Conservation (phyloP, 257 asterid species). For the Plectranthus barbatus region DNA sequence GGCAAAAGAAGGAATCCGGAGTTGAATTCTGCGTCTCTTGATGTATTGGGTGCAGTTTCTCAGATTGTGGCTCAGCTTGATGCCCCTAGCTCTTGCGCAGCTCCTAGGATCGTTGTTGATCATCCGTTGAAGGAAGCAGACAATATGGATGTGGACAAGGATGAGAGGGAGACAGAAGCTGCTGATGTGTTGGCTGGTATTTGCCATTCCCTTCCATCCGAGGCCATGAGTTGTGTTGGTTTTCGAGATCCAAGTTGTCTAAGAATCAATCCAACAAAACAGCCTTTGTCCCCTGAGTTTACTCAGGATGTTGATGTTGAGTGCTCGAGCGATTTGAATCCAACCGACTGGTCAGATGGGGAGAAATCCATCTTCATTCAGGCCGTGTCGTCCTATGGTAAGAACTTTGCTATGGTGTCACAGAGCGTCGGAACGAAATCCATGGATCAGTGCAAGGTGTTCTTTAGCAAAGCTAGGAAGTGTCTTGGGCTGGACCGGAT, state of each 20-base stretch:
- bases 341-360: conserved; percentile 79
- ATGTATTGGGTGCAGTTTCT: conserved; percentile 76
- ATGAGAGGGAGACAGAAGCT: conserved; percentile 56
- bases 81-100: conserved; percentile 24
- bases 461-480: conserved; percentile 81
- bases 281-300: conserved; percentile 51
- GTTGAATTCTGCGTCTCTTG: conserved; percentile 67
- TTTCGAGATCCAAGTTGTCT: conserved; percentile 43
- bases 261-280: conserved; percentile 34
- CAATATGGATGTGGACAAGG: conserved; percentile 3
- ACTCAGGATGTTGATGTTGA: conserved; percentile 55
- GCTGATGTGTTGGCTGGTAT: conserved; percentile 95
- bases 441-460: conserved; percentile 70
- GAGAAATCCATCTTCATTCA: conserved; percentile 65
- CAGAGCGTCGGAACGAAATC: conserved; percentile 53
- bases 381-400: conserved; percentile 65
- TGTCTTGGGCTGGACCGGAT: conserved; percentile 60
- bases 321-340: conserved; percentile 77
- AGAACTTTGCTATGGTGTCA: conserved; percentile 65
- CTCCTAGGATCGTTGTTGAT: conserved; percentile 26
- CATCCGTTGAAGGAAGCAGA: conserved; percentile 27
- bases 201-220: conserved; percentile 88
- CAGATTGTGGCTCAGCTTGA: conserved; percentile 56
- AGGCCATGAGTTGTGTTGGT: conserved; percentile 75
- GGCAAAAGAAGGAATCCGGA: conserved; percentile 73